Evolutionary conservation across 1,139 yeast genomes (phyloP), one percentile per base, ranked within the genome.

Genomic region (Geotrichum citri-aurantii): DNA sequence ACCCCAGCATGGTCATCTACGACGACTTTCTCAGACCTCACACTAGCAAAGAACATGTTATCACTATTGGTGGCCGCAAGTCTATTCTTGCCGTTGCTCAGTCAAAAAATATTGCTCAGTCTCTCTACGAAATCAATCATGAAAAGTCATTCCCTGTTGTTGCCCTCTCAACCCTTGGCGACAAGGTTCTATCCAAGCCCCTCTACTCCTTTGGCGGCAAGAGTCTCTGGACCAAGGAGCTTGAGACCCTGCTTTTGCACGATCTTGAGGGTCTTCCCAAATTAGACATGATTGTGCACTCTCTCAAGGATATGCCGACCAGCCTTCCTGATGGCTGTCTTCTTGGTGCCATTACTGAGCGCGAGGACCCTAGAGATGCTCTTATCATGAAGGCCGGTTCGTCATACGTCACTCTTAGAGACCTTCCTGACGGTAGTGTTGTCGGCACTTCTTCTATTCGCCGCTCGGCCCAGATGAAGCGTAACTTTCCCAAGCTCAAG

Each of bases 371-470:
- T 24, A 81, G 96, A 61, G 99, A 93, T 73, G 97, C 97, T 14
- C 77, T 93, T n/a, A 83, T 90, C 54, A 88, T 93, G 95, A 82
- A 82, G 59, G 68, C 72, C 10, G 84, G 81, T 42, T 84, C 92
- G 2, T 75, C 82, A 7, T 88, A 86, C 74, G 84, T 78, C 63
- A 67, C 77, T 5, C 77, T 93, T 57, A 77, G 74, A 1, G 97
- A 92, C 17, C 79, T 93, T 64, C 98, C 99, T 0, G 81, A 73
- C 4, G 96, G 96, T 2, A 78, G 95, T 11, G 80, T 91, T 47
- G 96, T 93, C 23, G 99, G 99, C 40, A 93, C 99, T 1, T 89
- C 97, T 1, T 89, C 97, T 1, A 86, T 93, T 53, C 83, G 99
- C 73, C 82, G 99, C 68, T 88, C 96, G 47, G 96, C 99, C 4